phyloP scores from a whole-genome alignment of 2,329 filamentous ascomycete genomes.

The Talaromyces albobiverticillius region DNA sequence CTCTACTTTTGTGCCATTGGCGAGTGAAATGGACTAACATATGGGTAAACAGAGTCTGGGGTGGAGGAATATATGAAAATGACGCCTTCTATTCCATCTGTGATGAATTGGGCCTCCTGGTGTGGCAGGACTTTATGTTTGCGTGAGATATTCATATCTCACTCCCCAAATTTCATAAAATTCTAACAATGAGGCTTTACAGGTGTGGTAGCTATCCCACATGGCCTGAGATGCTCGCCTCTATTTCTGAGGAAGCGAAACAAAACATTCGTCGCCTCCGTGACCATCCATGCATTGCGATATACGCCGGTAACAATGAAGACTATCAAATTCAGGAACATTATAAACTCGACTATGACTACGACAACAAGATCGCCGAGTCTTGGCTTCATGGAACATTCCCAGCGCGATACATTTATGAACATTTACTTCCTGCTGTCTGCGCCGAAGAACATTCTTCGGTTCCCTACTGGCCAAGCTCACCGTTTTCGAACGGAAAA shows the following conservation, averaged over 20 bases:
- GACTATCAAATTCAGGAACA: constrained; percentile 76
- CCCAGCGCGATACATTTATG: constrained; percentile 80
- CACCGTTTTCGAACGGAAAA: constrained; percentile 58
- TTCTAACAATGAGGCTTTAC: constrained; percentile 60
- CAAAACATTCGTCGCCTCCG: constrained; percentile 61
- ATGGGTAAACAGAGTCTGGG: constrained; percentile 70
- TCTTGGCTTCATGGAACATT: constrained; percentile 71
- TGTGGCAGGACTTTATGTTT: constrained; percentile 79
- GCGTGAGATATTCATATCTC: constrained; percentile 66
- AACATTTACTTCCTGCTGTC: constrained; percentile 67
- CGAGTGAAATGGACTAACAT: constrained; percentile 53
- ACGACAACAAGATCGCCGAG: constrained; percentile 61
- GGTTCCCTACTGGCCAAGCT: constrained; percentile 58
- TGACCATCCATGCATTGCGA: constrained; percentile 75
- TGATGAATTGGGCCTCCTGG: constrained; percentile 67
- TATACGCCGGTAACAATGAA: constrained; percentile 85
- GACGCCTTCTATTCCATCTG: constrained; percentile 66
- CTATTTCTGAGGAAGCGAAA: constrained; percentile 58
- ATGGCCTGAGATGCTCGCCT: constrained; percentile 55
- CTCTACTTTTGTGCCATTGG: constrained; percentile 53
- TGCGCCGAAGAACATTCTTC: constrained; percentile 61
- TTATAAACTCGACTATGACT: constrained; percentile 67
- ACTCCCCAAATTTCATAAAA: constrained; percentile 67
- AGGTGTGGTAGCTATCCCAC: constrained; percentile 65
- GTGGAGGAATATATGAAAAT: constrained; percentile 73